Conservation (phyloP, 495 filamentous ascomycete genomes). For the Chaetomium tenue region DNA sequence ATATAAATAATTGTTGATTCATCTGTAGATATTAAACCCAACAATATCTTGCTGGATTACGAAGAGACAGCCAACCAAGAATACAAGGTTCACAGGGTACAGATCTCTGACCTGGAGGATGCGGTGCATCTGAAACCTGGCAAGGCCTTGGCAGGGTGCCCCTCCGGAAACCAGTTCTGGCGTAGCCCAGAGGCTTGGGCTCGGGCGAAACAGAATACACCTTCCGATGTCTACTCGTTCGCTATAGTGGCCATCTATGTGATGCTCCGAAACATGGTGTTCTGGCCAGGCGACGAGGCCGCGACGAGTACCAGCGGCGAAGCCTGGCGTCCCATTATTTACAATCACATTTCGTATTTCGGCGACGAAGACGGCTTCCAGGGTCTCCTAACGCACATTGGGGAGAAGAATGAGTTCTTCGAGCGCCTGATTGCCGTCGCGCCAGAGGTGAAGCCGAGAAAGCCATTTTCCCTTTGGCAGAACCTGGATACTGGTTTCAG, state of each 20-base stretch:
- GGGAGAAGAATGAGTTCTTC: not conserved
- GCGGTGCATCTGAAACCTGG: not conserved
- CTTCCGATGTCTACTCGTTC: constrained; percentile 41
- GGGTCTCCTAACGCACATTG: constrained; percentile 5
- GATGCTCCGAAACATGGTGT: constrained; percentile 25
- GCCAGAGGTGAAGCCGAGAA: not conserved
- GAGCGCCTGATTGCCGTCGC: constrained; percentile 1
- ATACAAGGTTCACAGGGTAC: not conserved
- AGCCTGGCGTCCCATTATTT: not conserved
- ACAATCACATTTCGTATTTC: not conserved
- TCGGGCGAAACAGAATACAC: constrained; percentile 34
- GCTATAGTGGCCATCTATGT: constrained; percentile 35
- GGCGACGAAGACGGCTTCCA: constrained; percentile 15
- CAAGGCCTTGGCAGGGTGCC: constrained; percentile 24
- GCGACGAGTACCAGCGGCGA: not conserved
- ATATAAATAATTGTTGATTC: not conserved
- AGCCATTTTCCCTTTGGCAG: not conserved
- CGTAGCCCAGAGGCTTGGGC: constrained; percentile 41
- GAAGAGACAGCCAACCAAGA: constrained; percentile 18
- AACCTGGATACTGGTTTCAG: constrained; percentile 27
- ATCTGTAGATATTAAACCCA: constrained; percentile 39
- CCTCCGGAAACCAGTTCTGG: constrained; percentile 42
- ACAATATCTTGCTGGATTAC: constrained; percentile 43
- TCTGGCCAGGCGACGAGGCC: not conserved
- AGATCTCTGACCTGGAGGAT: constrained; percentile 7